These are phyloP conservation scores for Mycena indigotica DNA, from an alignment of 768 basidiomycete species.

Conservation along the genomic window DNA sequence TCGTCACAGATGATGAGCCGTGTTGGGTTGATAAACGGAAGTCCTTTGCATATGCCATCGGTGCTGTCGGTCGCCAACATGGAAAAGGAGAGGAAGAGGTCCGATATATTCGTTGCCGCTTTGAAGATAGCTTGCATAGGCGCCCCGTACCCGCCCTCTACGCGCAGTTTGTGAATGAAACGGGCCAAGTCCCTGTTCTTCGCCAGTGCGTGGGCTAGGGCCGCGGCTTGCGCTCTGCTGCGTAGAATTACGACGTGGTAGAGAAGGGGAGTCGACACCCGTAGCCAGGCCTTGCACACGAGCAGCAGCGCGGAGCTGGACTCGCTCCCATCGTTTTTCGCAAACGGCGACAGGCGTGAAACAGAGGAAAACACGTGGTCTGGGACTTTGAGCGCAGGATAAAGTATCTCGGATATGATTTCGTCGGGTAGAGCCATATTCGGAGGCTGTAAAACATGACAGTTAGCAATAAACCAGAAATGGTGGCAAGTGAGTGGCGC, in stretches of 20 bases:
- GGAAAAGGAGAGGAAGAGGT: slow-evolving; percentile 4
- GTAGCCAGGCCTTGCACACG: slow-evolving; percentile 18
- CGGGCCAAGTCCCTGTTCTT: not conserved
- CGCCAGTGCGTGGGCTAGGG: slow-evolving; percentile 1
- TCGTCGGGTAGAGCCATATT: slow-evolving; percentile 5
- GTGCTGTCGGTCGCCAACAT: not conserved
- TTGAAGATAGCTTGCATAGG: slow-evolving; percentile 10
- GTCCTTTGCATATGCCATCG: not conserved
- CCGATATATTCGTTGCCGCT: slow-evolving; percentile 6
- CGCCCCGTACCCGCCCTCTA: slow-evolving; percentile 13
- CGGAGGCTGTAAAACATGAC: not conserved
- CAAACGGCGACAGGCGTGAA: slow-evolving; percentile 1
- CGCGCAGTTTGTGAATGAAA: slow-evolving; percentile 15
- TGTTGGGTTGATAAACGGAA: slow-evolving; percentile 4
- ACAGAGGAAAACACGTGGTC: slow-evolving; percentile 9
- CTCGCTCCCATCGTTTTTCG: not conserved
- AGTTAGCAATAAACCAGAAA: too few relatives aligned
- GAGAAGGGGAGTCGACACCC: slow-evolving; percentile 12
- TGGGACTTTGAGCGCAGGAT: slow-evolving; percentile 5
- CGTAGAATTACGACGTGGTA: slow-evolving; percentile 15
- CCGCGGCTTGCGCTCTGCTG: slow-evolving; percentile 8
- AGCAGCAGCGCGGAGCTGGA: slow-evolving; percentile 10
- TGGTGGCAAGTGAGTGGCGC: too few relatives aligned
- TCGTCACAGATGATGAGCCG: too few relatives aligned
- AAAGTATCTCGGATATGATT: slow-evolving; percentile 9